Evolutionary conservation across 2,329 filamentous ascomycete genomes (phyloP).

Genomic region (Aureobasidium zeae): DNA sequence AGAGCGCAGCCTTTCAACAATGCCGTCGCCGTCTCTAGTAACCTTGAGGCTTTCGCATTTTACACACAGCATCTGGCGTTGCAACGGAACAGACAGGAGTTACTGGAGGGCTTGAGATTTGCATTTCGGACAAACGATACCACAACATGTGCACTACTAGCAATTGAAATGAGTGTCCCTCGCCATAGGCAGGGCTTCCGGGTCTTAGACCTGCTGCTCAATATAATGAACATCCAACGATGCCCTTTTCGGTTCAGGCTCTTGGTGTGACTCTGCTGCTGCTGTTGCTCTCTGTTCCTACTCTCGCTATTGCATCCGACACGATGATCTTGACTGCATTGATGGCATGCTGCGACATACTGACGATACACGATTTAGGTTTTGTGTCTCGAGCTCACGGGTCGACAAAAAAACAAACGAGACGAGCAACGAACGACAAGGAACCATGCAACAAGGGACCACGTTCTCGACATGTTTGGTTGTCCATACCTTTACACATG

Average conservation of each 20-base stretch:
- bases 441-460: neutral
- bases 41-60: neutral
- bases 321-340: neutral
- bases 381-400: constrained; percentile 3
- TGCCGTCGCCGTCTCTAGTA: neutral
- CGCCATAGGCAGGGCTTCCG: constrained; percentile 25
- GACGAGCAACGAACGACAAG: neutral
- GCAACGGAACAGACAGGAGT: constrained; percentile 12
- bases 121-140: constrained; percentile 12
- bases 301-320: neutral
- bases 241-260: constrained; percentile 16
- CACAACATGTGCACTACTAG: constrained; percentile 16
- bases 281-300: constrained; percentile 3
- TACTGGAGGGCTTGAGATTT: constrained; percentile 12
- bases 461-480: constrained; percentile 11
- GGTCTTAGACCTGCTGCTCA: constrained; percentile 24
- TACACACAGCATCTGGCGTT: too few species aligned
- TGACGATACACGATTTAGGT: constrained; percentile 3
- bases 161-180: constrained; percentile 21
- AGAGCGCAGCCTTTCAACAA: constrained; percentile 10
- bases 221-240: constrained; percentile 20
- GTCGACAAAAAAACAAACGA: neutral
- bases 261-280: constrained; percentile 15
- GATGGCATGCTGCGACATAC: neutral
- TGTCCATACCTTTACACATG: too few species aligned